Evolutionary conservation across 2,329 filamentous ascomycete species (phyloP).

Genomic region (Colletotrichum aenigma): DNA sequence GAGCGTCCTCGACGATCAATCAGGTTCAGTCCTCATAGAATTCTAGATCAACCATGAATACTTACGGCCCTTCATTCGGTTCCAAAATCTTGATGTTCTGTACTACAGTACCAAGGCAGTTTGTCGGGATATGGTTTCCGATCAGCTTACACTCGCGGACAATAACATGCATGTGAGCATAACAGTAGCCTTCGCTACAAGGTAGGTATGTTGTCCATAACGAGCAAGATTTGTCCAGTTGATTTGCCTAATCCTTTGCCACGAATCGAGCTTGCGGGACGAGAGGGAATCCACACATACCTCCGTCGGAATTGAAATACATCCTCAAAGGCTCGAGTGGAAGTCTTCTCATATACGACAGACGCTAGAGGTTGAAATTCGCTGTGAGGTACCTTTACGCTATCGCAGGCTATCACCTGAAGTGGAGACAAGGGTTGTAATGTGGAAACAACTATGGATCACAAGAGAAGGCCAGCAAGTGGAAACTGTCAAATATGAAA

Average conservation of each 20-base stretch:
- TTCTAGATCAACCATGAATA: not conserved
- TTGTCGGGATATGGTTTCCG: not conserved
- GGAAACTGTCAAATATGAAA: not conserved
- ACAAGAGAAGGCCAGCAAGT: not conserved
- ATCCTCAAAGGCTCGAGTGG: not conserved
- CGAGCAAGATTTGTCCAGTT: not conserved
- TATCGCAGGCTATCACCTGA: not conserved
- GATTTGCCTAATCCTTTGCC: not conserved
- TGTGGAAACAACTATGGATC: not conserved
- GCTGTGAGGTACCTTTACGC: not conserved
- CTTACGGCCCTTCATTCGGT: not conserved
- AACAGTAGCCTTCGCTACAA: not conserved
- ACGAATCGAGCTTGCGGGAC: accelerated
- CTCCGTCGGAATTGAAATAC: accelerated
- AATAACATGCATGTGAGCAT: not conserved
- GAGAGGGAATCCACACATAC: accelerated
- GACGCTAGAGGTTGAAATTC: not conserved
- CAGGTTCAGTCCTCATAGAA: accelerated
- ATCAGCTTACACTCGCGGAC: not conserved
- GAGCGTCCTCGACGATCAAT: not conserved
- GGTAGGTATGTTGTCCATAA: not conserved
- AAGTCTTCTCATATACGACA: not conserved
- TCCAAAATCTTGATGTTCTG: not conserved
- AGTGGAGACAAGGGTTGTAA: not conserved
- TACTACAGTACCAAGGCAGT: not conserved